Percentiles rank a stretch among this genome's conserved stretches.
These are phyloP conservation scores for Helicostylum pulchrum DNA, from an alignment of 192 early-diverging fungal species.

Conservation along the genomic window DNA sequence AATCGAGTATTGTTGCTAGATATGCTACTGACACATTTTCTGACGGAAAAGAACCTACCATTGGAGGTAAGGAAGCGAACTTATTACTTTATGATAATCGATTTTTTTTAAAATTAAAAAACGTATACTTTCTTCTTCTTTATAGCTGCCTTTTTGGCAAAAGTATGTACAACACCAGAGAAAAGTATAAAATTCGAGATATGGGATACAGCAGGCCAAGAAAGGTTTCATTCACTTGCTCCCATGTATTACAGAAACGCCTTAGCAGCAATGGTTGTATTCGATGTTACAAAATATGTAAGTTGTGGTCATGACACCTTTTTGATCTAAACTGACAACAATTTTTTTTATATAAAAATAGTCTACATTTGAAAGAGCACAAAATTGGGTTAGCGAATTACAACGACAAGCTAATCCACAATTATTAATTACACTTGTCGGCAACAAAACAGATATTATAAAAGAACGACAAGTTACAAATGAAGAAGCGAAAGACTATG, in stretches of 20 bases:
- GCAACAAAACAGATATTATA: conserved; percentile 95
- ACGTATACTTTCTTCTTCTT: not conserved
- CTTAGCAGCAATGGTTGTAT: conserved; percentile 94
- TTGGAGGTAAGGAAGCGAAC: conserved; percentile 72
- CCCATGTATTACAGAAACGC: conserved; percentile 98
- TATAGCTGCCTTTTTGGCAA: conserved; percentile 81
- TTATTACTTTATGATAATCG: not conserved
- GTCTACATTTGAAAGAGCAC: conserved; percentile 75
- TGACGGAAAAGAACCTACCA: conserved; percentile 97
- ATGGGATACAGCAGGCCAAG: conserved; percentile 97
- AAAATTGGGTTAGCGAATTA: conserved; percentile 95
- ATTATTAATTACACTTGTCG: conserved; percentile 94
- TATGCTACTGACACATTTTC: conserved; percentile 95
- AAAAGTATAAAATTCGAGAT: conserved; percentile 80
- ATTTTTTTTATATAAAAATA: not conserved
- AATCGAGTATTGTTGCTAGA: conserved; percentile 91
- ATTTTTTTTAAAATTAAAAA: no score
- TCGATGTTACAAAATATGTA: conserved; percentile 86
- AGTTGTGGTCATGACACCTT: conserved; percentile 16
- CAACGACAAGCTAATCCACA: conserved; percentile 93
- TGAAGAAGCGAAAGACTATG: conserved; percentile 43
- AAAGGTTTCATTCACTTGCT: conserved; percentile 89
- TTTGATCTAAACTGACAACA: not conserved
- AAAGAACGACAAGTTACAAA: conserved; percentile 31
- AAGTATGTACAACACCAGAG: conserved; percentile 90